Evolutionary conservation across 2,329 filamentous ascomycete species (phyloP), one percentile per base, ranked within the genome.

Genomic region (Alternaria longipes): DNA sequence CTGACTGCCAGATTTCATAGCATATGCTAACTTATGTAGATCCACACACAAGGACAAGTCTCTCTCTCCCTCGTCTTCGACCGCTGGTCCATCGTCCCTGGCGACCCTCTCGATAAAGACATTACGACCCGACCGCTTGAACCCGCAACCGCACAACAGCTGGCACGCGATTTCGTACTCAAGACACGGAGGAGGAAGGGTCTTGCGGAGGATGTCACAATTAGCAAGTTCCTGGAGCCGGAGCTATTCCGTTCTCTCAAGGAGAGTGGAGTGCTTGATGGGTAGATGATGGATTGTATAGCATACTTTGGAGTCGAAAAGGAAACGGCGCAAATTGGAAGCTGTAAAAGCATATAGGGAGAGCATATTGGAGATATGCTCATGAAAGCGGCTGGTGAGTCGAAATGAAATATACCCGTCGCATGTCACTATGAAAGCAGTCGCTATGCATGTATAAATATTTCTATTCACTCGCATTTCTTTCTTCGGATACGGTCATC

Each of bases 121-220:
- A 89, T 96, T 64, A 88, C 93, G 67, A 83, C 95, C 57, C 85
- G 91, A 51, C 92, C 94, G 5, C 83, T 99, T 66, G 94, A 98
- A 79, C 93, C 94, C 65, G 95, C 95, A 1, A 87, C 87, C 55
- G 91, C 92, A 53, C 93, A 96, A 82, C 93, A 92, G 22, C 96
- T 94, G 50, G 95, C 95, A 1, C 86, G 95, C 63, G 95, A 99
- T 79, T 98, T 99, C 80, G 94, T 98, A 55, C 86, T 98, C 64
- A 99, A 99, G 87, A 99, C 95, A 9, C 87, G 95, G 69, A 84
- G 93, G 74, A 87, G 95, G 69, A 99, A 99, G 85, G 95, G 95
- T 2, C 80, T 99, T 64, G 94, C 92, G 64, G 95, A 98, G 83
- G 95, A 98, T 78, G 93, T 98, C 41, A 94, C 91, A 30, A 93